A percentile compares a stretch with the other conserved stretches of the same genome.
Evolutionary conservation across 495 filamentous ascomycete genomes (phyloP).

Genomic region (Talaromyces adpressus): DNA sequence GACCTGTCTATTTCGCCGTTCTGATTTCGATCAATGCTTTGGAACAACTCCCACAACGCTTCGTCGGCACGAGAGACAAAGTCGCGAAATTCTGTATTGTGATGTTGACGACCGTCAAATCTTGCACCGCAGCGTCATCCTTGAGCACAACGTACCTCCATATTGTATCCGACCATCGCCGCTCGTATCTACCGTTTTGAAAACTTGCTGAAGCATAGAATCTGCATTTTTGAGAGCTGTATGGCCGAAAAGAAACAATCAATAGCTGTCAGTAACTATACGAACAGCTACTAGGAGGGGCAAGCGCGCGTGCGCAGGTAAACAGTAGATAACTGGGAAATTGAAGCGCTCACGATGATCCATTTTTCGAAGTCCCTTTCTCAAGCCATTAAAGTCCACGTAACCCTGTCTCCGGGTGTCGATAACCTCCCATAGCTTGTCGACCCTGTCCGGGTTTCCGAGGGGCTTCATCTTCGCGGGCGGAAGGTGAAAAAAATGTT

Average conservation of each 20-base stretch:
- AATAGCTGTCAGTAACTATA: conserved; percentile 19
- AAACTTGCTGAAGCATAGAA: conserved; percentile 69
- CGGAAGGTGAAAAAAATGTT: conserved; percentile 24
- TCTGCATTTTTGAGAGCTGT: conserved; percentile 92
- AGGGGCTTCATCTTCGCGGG: conserved; percentile 42
- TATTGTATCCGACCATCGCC: conserved; percentile 87
- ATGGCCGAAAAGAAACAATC: conserved; percentile 5
- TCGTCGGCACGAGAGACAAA: conserved; percentile 85
- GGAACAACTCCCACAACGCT: conserved; percentile 74
- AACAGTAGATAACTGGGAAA: conserved; percentile 1
- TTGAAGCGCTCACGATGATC: conserved; percentile 77
- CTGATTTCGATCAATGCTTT: conserved; percentile 75
- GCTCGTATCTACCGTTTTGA: conserved; percentile 75
- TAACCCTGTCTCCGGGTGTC: conserved; percentile 69
- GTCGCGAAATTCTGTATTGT: conserved; percentile 64
- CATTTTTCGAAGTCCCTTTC: conserved; percentile 77
- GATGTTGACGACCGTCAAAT: not conserved
- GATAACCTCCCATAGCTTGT: conserved; percentile 71
- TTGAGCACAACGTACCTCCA: conserved; percentile 48
- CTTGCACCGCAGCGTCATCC: not conserved
- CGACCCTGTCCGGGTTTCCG: conserved; percentile 67
- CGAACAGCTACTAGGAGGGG: not conserved
- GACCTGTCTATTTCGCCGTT: conserved; percentile 85
- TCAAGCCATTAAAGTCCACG: conserved; percentile 74
- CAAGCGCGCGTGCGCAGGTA: not conserved